These are phyloP conservation scores for Aureobasidium subglaciale DNA, from an alignment of 2,329 filamentous ascomycete genomes.

Conservation along the genomic window DNA sequence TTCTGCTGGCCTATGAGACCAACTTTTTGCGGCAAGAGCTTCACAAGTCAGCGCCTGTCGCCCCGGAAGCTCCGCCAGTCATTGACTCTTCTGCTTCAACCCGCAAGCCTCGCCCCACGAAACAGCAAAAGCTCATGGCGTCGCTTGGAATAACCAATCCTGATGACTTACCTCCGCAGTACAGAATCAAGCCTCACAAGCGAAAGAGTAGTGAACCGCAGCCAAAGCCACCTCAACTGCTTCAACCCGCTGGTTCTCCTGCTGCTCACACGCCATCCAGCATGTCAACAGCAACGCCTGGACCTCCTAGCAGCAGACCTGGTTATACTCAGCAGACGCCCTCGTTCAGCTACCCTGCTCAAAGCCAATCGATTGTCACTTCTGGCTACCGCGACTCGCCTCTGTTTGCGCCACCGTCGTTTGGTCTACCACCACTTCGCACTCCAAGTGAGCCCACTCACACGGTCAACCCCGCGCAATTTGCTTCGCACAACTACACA, in stretches of 20 bases:
- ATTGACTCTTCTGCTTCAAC: slow-evolving; percentile 85
- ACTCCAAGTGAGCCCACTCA: slow-evolving; percentile 18
- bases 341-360: slow-evolving; percentile 21
- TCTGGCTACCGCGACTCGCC: slow-evolving; percentile 24
- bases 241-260: slow-evolving; percentile 27
- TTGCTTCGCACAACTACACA: slow-evolving; percentile 12
- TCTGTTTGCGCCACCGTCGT: slow-evolving; percentile 21
- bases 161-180: slow-evolving; percentile 78
- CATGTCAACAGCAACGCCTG: slow-evolving; percentile 16
- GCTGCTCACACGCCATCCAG: slow-evolving; percentile 19
- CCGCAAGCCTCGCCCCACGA: slow-evolving; percentile 89
- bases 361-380: slow-evolving; percentile 15
- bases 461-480: slow-evolving; percentile 14
- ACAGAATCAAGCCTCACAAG: slow-evolving; percentile 72
- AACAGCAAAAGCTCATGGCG: slow-evolving; percentile 88
- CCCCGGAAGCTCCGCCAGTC: slow-evolving; percentile 75
- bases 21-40: slow-evolving; percentile 95
- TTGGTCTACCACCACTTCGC: slow-evolving; percentile 16
- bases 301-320: slow-evolving; percentile 13
- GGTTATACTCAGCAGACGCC: slow-evolving; percentile 22
- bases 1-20: slow-evolving; percentile 85
- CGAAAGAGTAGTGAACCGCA: slow-evolving; percentile 47
- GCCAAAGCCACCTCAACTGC: slow-evolving; percentile 17
- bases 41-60: slow-evolving; percentile 89
- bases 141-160: slow-evolving; percentile 84